Conservation (phyloP, 768 basidiomycete species). For the Fomitopsis pulvina region DNA sequence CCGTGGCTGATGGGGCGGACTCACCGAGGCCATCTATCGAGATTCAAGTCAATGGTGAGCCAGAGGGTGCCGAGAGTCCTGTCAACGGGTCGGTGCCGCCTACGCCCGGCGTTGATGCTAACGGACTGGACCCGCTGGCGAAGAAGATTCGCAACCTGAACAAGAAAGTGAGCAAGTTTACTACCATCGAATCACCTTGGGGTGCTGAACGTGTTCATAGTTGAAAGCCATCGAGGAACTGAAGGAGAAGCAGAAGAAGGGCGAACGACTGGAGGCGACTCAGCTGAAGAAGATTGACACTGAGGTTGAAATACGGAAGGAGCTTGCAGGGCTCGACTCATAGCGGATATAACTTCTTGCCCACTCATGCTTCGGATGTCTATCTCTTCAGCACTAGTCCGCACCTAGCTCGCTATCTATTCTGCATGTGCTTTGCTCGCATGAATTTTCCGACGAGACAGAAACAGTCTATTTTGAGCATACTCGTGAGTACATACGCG, state of each 20-base stretch:
- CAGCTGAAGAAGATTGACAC: constrained; percentile 97
- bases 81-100: constrained; percentile 35
- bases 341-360: constrained; percentile 5
- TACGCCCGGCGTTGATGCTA: constrained; percentile 47
- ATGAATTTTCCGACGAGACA: no score
- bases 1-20: constrained; percentile 25
- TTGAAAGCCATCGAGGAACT: constrained; percentile 98
- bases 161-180: constrained; percentile 62
- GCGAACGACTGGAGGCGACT: constrained; percentile 89
- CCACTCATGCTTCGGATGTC: not conserved
- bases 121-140: constrained; percentile 64
- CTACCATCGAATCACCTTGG: constrained; percentile 7
- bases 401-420: no score
- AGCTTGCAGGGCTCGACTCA: constrained; percentile 44
- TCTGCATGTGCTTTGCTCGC: no score
- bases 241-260: constrained; percentile 84
- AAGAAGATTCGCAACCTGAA: constrained; percentile 94
- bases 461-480: no score
- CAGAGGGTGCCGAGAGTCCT: constrained; percentile 4
- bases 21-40: constrained; percentile 30
- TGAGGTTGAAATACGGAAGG: constrained; percentile 77
- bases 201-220: constrained; percentile 31
- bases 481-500: no score
- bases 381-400: no score
- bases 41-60: constrained; percentile 23